Evolutionary conservation across 129 eudicot species (phyloP), one percentile per base, ranked within the genome.

Genomic region (Pulicaria dysenterica): DNA sequence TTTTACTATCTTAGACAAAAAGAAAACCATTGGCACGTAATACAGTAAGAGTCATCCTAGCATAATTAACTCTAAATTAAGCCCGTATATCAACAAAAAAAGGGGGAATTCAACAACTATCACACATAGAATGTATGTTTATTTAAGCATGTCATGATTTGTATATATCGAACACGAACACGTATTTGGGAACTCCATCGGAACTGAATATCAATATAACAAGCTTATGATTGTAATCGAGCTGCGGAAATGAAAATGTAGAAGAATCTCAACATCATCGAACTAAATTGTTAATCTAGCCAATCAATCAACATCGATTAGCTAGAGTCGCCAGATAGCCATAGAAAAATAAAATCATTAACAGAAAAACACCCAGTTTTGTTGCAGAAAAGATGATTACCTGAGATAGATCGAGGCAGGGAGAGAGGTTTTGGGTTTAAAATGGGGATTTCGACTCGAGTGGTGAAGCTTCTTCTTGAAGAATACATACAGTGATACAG

Each of bases 351-450:
- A 64, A 42, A 13, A 48, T 39, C 48, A 44, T 59, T 8, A 40
- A 12, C 24, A 24, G 19, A 40, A 55, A 55, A 39, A 19, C 3
- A 65, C 19, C 8, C 5, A 17, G 42, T 41, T 55, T 55, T 7
- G 74, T 58, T 34, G 76, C 36, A 46, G 44, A n/a, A 58, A 58
- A 64, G 41, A 50, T 57, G 58, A 31, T 75, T 75, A 75, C 79
- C 58, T 13, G 73, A 75, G 58, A 64, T 13, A 53, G 79, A 74
- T 74, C 79, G 73, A 15, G 3, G 48, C 15, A 34, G n/a, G 31
- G 7, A 12, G 71, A 49, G 60, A 37, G 39, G 62, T 37, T 48
- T 49, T 49, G 62, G 70, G 56, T 64, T 75, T 64, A 56, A 58
- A 72, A 44, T 46, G 68, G 58, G 38, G 42, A 39, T 51, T 74